Evolutionary conservation across 2,329 filamentous ascomycete species (phyloP).

Genomic region (Diaporthe caulivora): DNA sequence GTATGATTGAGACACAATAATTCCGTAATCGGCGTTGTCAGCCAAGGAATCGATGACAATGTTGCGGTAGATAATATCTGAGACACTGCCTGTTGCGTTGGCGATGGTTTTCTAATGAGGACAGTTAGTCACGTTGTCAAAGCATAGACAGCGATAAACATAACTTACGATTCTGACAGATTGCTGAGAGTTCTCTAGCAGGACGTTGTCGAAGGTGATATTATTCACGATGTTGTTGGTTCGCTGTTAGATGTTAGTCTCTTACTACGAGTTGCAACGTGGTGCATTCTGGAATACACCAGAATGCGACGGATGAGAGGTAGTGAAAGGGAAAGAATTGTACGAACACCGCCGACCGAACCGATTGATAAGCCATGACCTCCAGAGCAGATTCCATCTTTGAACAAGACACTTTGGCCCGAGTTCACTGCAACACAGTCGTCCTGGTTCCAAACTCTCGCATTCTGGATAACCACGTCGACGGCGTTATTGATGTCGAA

Average conservation of each 20-base stretch:
- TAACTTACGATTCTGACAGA: conserved; percentile 23
- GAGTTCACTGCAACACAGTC: conserved; percentile 72
- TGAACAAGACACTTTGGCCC: conserved; percentile 57
- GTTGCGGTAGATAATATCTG: conserved; percentile 63
- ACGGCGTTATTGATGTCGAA: conserved; percentile 62
- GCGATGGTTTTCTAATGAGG: conserved; percentile 61
- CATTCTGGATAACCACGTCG: conserved; percentile 62
- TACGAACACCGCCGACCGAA: conserved; percentile 62
- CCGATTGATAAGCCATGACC: conserved; percentile 72
- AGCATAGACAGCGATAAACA: conserved; percentile 46
- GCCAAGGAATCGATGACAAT: conserved; percentile 57
- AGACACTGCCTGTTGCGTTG: conserved; percentile 64
- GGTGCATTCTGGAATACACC: not conserved
- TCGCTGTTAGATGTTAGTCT: conserved; percentile 46
- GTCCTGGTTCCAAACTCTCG: conserved; percentile 69
- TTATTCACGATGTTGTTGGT: conserved; percentile 65
- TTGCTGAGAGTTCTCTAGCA: conserved; percentile 60
- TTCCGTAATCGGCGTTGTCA: conserved; percentile 64
- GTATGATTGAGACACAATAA: conserved; percentile 72
- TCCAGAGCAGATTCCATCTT: conserved; percentile 59
- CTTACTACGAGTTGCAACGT: not conserved
- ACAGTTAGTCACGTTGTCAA: conserved; percentile 55
- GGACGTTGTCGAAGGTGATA: conserved; percentile 63
- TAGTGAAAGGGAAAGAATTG: no score
- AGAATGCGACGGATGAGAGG: not conserved